Evolutionary conservation across 345 rosid species (phyloP), one percentile per base, ranked within the genome.

Genomic region (Anastatica hierochuntica): DNA sequence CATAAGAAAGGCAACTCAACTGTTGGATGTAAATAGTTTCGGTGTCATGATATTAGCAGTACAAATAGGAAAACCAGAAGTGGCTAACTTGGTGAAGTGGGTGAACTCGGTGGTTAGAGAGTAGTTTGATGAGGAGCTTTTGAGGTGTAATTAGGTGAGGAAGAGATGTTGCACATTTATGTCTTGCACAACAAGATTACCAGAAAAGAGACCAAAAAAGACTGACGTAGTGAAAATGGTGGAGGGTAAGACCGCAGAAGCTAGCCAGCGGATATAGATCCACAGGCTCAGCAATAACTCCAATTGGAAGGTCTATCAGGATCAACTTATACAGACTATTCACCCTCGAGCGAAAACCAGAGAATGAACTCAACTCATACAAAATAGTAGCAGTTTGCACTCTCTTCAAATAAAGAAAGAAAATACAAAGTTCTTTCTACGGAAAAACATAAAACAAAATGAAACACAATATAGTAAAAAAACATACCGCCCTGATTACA

Each of bases 121-220:
- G 54, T 97, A 92, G 58, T 94, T 88, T 57, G 97, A 94, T 48
- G 58, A 81, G 27, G 87, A 74, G 78, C 87, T 92, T 20, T 33
- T 88, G 73, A 74, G 90, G 73, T 83, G 73, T 68, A 83, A 97
- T 3, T 82, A 88, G 42, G 85, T 88, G 98, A 92, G 71, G 95
- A 88, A 68, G 97, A 88, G 77, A 78, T 88, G 95, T 97, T 92
- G 23, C 94, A 80, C 75, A 83, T 92, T 95, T 10, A 81, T 85
- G 90, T 77, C 77, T 15, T 88, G 97, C 72, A 85, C 83, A 0
- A 73, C 58, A 13, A 83, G 83, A 58, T 64, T 79, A 52, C 90
- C 92, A 1, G 97, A 85, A 50, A 77, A 77, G 71, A 74, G 95
- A 58, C 95, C 94, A 8, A 77, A 78, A 62, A 85, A 81, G 81